phyloP scores from a whole-genome alignment of 2,329 filamentous ascomycete genomes.

The Beauveria asiatica region DNA sequence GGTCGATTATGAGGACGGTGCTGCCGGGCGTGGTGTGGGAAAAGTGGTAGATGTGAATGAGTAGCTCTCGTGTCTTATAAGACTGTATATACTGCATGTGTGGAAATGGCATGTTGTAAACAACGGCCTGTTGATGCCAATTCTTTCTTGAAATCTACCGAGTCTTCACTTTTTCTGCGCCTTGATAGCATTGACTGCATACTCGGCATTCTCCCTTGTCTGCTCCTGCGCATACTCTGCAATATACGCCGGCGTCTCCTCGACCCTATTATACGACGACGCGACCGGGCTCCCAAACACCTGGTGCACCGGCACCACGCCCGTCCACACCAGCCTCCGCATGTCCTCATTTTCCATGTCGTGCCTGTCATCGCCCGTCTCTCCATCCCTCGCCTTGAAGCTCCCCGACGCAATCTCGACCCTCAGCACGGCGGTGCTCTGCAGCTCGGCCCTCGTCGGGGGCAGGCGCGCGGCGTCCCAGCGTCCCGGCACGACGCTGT shows the following conservation, averaged over 20 bases:
- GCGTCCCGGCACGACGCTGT: slow-evolving; percentile 59
- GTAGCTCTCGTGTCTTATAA: background rate
- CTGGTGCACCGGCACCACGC: slow-evolving; percentile 54
- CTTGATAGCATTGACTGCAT: slow-evolving; percentile 28
- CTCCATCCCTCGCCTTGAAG: slow-evolving; percentile 63
- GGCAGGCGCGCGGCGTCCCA: slow-evolving; percentile 64
- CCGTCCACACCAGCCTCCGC: slow-evolving; percentile 42
- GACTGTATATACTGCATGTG: background rate
- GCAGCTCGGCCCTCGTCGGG: slow-evolving; percentile 65
- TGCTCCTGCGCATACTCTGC: slow-evolving; percentile 16
- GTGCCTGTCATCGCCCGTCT: slow-evolving; percentile 45
- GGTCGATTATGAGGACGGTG: slow-evolving; percentile 83
- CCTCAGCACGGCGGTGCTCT: slow-evolving; percentile 62
- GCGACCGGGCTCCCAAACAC: slow-evolving; percentile 55
- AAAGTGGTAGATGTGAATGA: slow-evolving; percentile 53
- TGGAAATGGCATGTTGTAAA: background rate
- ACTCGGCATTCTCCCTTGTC: slow-evolving; percentile 3
- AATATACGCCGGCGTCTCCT: slow-evolving; percentile 53
- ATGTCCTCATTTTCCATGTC: slow-evolving; percentile 38
- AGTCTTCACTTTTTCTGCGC: background rate
- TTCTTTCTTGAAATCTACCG: background rate
- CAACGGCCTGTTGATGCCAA: background rate
- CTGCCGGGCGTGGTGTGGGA: slow-evolving; percentile 76
- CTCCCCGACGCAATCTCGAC: slow-evolving; percentile 63
- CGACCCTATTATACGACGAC: slow-evolving; percentile 48